These are phyloP conservation scores for Populus tomentosa DNA, from an alignment of 441 rosid genomes.

Conservation along the genomic window DNA sequence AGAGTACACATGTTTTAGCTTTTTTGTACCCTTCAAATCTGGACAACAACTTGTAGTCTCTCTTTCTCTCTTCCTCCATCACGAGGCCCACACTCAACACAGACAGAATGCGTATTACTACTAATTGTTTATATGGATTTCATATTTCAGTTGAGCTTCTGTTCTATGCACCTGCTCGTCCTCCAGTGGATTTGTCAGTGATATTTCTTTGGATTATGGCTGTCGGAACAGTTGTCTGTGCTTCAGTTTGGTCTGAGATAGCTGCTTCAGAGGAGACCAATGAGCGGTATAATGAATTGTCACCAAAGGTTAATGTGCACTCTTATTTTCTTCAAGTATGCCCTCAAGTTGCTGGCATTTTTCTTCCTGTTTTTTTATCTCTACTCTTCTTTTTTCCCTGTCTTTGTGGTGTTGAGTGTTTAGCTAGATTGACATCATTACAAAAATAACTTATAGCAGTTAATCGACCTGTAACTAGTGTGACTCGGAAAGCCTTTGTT, in stretches of 20 bases:
- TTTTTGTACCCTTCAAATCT: not conserved
- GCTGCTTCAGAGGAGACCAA: slow-evolving; percentile 43
- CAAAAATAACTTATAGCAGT: not conserved
- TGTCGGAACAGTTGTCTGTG: slow-evolving; percentile 77
- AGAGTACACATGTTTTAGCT: not conserved
- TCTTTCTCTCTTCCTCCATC: not conserved
- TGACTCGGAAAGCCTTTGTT: not conserved
- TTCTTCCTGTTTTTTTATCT: not conserved
- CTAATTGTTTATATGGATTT: slow-evolving; percentile 10
- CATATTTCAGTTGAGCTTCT: slow-evolving; percentile 73
- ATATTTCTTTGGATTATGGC: slow-evolving; percentile 83
- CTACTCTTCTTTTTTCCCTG: not conserved
- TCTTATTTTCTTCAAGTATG: slow-evolving; percentile 11
- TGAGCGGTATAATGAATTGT: slow-evolving; percentile 68
- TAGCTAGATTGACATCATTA: not conserved
- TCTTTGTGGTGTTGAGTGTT: not conserved
- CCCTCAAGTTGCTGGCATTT: not conserved
- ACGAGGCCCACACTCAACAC: not conserved
- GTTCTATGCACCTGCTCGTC: slow-evolving; percentile 79
- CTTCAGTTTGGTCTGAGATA: slow-evolving; percentile 72
- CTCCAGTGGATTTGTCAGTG: slow-evolving; percentile 65
- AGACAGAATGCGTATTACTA: not conserved
- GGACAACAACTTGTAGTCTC: not conserved
- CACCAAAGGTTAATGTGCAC: slow-evolving; percentile 62
- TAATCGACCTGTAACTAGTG: not conserved